Base-by-base conservation (phyloP, 2,329 filamentous ascomycete species). In the Nemania sp. region DNA sequence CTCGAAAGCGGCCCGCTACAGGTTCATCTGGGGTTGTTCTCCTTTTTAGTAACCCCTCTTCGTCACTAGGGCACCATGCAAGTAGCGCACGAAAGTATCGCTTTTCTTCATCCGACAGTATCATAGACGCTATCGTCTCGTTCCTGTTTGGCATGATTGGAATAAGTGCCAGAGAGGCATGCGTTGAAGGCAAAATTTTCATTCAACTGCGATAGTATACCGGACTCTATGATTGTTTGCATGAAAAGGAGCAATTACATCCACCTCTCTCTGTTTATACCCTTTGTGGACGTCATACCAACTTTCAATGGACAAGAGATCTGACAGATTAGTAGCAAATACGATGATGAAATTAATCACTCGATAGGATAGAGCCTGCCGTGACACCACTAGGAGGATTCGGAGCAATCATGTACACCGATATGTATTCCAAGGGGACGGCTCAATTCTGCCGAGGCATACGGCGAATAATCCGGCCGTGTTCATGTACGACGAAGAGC, bases 61-160 rank as follows among this genome's bases (percentile, higher is more conserved):
- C 54, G n/a, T 64, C 61, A 11, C 57, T 52, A 6, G 73, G 70
- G 34, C 73, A 65, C 72, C 73, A 75, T 17, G 66, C 62, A 43
- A 77, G 68, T 17, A 76, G 63, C 24, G 72, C 71, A 57, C 68
- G 68, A 51, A 75, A 66, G 49, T 75, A 77, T 52, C 66, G 68
- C 33, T 68, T 66, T 57, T 76, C 74, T 31, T 76, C 74, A 3
- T 72, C 64, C 0, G 73, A 71, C 64, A 71, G 73, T 31, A 70
- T 62, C 54, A 74, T 60, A 8, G 62, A 61, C 22, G 51, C 57
- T 30, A 26, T 34, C 57, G 56, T 63, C 26, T 44, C 42, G 12
- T 54, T 45, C 12, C 17, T 52, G 36, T 34, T 44, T 23, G 52
- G 51, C 44, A 57, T 56, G 5, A 17, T 34, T 47, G 14, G 11